These are phyloP conservation scores for Nicotiana benthamiana DNA, from an alignment of 257 asterid species.

Conservation along the genomic window DNA sequence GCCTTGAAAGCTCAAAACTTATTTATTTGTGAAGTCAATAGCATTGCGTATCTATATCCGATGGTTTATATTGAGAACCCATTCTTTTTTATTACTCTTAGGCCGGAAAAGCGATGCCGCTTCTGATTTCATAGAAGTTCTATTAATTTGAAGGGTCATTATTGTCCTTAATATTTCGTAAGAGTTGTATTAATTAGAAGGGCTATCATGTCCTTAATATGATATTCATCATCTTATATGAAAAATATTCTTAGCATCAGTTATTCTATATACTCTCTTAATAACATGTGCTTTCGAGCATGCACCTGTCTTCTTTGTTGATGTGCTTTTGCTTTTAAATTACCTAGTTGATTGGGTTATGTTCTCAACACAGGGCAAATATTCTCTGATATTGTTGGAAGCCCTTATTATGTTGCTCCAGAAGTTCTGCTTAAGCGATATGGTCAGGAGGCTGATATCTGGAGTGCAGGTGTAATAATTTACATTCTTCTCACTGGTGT, in stretches of 20 bases:
- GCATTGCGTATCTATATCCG: neutral
- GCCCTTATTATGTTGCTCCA: conserved; percentile 68
- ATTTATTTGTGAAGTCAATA: neutral
- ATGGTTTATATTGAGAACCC: neutral
- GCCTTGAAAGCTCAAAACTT: neutral
- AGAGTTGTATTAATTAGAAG: too few species aligned
- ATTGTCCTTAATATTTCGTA: neutral
- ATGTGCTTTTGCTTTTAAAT: neutral
- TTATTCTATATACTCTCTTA: neutral
- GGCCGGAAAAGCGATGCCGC: neutral
- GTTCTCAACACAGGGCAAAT: conserved; percentile 29
- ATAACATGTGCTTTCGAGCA: neutral
- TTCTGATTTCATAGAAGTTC: neutral
- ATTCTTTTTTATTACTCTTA: neutral
- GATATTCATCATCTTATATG: neutral
- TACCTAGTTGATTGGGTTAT: neutral
- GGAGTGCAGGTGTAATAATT: conserved; percentile 71
- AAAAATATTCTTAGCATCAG: neutral
- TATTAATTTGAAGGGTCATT: neutral
- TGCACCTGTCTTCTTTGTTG: neutral
- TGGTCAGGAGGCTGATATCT: conserved; percentile 52
- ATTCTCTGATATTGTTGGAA: conserved; percentile 60
- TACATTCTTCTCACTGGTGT: conserved; percentile 58
- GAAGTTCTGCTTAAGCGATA: conserved; percentile 51
- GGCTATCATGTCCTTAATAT: neutral